Evolutionary conservation across 441 rosid genomes (phyloP).

Genomic region (Jatropha podagrica): DNA sequence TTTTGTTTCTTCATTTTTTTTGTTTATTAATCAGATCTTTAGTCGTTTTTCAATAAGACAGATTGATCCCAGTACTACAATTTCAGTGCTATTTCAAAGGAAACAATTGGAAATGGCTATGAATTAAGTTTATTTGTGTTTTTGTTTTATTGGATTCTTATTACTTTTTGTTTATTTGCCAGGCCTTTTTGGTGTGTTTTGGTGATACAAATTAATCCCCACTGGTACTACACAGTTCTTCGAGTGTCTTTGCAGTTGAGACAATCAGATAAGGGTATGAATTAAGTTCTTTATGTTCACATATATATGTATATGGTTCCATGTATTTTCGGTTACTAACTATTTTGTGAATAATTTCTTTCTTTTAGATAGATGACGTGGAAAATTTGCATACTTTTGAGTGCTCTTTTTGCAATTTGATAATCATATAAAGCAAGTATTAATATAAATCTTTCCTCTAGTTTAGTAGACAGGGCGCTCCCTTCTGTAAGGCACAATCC

Average conservation of each 20-base stretch:
- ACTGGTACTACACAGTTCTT: not conserved
- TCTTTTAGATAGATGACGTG: not conserved
- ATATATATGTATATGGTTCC: not conserved
- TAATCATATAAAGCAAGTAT: not conserved
- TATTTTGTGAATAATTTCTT: constrained; percentile 1
- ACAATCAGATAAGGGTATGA: not conserved
- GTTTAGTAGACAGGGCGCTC: not conserved
- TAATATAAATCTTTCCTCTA: not conserved
- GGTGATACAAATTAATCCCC: not conserved
- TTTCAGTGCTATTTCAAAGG: not conserved
- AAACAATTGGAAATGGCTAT: not conserved
- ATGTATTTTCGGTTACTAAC: not conserved
- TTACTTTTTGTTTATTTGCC: not conserved
- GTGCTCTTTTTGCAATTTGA: constrained; percentile 8
- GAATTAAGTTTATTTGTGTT: not conserved
- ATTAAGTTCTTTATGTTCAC: not conserved
- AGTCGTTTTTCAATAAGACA: not conserved
- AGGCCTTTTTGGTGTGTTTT: not conserved
- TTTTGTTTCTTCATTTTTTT: not conserved
- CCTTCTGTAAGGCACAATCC: constrained; percentile 23
- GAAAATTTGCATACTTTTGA: not conserved
- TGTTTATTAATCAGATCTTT: not conserved
- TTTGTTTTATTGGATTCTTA: not conserved
- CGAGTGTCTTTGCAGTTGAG: not conserved
- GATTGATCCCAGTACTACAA: not conserved